Base-by-base conservation (phyloP, 305 asterid species). In the Withania somnifera region DNA sequence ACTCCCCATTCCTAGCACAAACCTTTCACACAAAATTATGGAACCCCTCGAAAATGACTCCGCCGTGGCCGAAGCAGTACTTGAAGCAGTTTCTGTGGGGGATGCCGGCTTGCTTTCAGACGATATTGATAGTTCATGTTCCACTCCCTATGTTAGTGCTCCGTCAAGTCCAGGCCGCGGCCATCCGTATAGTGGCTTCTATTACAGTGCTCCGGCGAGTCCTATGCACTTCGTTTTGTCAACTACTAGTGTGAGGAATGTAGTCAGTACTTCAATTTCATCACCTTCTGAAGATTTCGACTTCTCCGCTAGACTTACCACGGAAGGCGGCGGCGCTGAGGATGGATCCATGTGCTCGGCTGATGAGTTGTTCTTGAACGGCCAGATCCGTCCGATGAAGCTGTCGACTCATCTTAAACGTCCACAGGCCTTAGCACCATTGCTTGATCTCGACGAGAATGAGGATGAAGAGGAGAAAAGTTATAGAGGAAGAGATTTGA, bases 351-450 rank as follows among this genome's bases (percentile, higher is more conserved):
- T 93, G 98, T 87, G 91, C 86, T 90, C 99, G 52, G 98, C 97
- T 64, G 99, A 95, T 84, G 99, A 95, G 86, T 71, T 95, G 17
- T 95, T 95, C 86, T 82, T 87, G 81, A 95, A 95, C 85, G 99
- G 99, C 53, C 94, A 92, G 95, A 95, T 95, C 96, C 97, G 98
- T 6, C 98, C 99, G 8, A 90, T 93, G 94, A 93, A 92, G 77
- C 91, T 91, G 66, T 92, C 98, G 15, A 78, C 91, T 1, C 93
- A 93, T 78, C 92, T 92, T 81, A 86, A 88, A 79, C 89, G 90
- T 17, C 96, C 93, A 10, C 93, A 91, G 51, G 36, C 82, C 2
- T 90, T 92, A 14, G 88, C 89, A 6, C 95, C 97, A 5, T 83
- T 93, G 36, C 85, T 89, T n/a, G 93, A 84, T 81, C 51, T 81